These are phyloP conservation scores for Rhodotorula sp. DNA, from an alignment of 1,284 basidiomycete genomes.

Conservation along the genomic window DNA sequence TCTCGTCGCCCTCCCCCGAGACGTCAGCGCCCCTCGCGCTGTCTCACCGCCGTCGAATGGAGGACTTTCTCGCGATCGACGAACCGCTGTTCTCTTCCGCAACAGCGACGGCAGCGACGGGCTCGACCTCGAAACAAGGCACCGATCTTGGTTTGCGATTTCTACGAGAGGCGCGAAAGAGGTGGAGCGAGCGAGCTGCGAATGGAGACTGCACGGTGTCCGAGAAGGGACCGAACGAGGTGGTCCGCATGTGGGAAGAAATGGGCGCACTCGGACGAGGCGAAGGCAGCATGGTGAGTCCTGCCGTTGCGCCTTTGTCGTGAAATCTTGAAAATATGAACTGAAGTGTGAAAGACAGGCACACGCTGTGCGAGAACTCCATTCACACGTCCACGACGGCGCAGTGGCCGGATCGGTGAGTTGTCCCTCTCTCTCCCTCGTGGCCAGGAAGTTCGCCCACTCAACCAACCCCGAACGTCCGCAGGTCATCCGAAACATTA, in stretches of 20 bases:
- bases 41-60: constrained; percentile 20
- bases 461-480: not conserved
- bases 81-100: not conserved
- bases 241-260: constrained; percentile 25
- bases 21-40: not conserved
- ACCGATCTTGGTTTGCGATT: not conserved
- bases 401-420: constrained; percentile 18
- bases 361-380: constrained; percentile 16
- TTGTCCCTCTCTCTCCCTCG: not conserved
- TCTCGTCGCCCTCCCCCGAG: not conserved
- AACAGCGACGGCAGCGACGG: not conserved
- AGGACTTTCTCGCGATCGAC: constrained; percentile 23
- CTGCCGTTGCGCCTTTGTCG: too few species aligned
- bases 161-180: constrained; percentile 3
- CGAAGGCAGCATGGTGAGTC: constrained; percentile 2
- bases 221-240: constrained; percentile 22
- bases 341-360: too few species aligned
- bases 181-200: not conserved
- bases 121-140: not conserved
- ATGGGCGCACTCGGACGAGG: constrained; percentile 8
- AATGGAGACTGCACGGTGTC: not conserved
- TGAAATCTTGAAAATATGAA: too few species aligned
- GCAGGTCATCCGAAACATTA: constrained; percentile 28
- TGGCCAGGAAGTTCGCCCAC: rapidly evolving
- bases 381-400: constrained; percentile 11